phyloP scores from a whole-genome alignment of 1,284 basidiomycete genomes.

The Heterobasidion parviporum region DNA sequence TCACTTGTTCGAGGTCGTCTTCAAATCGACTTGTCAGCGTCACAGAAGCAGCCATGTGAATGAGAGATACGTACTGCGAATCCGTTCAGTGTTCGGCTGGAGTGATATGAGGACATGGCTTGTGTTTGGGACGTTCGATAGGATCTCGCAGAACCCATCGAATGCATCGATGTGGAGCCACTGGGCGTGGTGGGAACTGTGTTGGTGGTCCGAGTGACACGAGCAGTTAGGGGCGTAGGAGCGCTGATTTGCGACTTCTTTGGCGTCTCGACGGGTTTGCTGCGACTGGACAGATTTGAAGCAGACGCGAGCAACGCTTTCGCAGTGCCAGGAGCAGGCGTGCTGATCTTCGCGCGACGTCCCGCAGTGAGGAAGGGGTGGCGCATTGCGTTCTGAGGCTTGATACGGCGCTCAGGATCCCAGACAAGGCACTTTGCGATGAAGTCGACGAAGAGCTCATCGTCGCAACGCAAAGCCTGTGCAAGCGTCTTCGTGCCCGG shows the following conservation, averaged over 20 bases:
- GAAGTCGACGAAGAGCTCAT: constrained; percentile 88
- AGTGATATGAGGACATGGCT: constrained; percentile 30
- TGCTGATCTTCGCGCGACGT: constrained; percentile 41
- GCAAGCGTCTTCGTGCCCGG: constrained; percentile 87
- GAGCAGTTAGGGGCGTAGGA: constrained; percentile 74
- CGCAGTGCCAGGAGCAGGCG: constrained; percentile 33
- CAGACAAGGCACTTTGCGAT: constrained; percentile 93
- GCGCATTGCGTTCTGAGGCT: constrained; percentile 89
- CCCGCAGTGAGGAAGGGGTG: constrained; percentile 81
- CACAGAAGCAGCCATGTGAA: neutral
- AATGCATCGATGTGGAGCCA: constrained; percentile 25
- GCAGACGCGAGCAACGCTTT: constrained; percentile 46
- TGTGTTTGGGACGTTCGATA: constrained; percentile 33
- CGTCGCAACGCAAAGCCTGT: constrained; percentile 83
- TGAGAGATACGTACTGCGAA: constrained; percentile 17
- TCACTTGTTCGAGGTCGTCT: constrained; percentile 12
- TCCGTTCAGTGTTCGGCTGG: constrained; percentile 32
- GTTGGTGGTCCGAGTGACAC: constrained; percentile 48
- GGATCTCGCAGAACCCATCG: constrained; percentile 28
- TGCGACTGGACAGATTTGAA: constrained; percentile 33
- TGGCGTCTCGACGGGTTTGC: constrained; percentile 62
- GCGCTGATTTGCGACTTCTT: constrained; percentile 83
- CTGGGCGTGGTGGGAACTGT: constrained; percentile 53
- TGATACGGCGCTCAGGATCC: constrained; percentile 96
- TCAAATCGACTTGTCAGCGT: constrained; percentile 1